Evolutionary conservation across 2,329 filamentous ascomycete species (phyloP).

Genomic region (Rutstroemia sp.): DNA sequence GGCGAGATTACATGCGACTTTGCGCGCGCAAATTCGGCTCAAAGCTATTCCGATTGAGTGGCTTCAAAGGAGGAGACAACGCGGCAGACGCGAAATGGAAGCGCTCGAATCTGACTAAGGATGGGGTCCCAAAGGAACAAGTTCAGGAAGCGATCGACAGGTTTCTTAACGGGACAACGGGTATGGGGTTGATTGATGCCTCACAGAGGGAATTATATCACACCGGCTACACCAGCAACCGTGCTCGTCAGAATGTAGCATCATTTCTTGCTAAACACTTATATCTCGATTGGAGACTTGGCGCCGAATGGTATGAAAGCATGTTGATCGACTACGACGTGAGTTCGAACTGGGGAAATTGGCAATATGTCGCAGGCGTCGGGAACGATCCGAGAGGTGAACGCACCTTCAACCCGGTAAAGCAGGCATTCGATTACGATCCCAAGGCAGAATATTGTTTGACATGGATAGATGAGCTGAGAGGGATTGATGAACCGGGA

Average conservation of each 20-base stretch:
- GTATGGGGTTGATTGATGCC: conserved; percentile 71
- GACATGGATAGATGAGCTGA: conserved; percentile 65
- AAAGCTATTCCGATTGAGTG: conserved; percentile 56
- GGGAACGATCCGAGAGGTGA: conserved; percentile 67
- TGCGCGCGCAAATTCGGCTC: conserved; percentile 63
- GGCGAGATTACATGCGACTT: conserved; percentile 76
- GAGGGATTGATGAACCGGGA: conserved; percentile 36
- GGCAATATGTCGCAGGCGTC: conserved; percentile 75
- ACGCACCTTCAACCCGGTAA: conserved; percentile 75
- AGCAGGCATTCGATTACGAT: conserved; percentile 75
- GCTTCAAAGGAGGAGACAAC: conserved; percentile 45
- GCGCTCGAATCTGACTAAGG: conserved; percentile 16
- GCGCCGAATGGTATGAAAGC: conserved; percentile 77
- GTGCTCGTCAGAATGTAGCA: conserved; percentile 69
- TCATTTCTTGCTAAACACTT: conserved; percentile 68
- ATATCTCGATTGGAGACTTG: conserved; percentile 70
- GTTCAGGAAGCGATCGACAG: conserved; percentile 45
- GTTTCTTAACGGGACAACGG: conserved; percentile 61
- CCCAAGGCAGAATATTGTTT: conserved; percentile 60
- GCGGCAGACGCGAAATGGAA: conserved; percentile 23
- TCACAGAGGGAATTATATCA: conserved; percentile 65
- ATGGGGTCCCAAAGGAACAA: conserved; percentile 31
- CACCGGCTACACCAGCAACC: conserved; percentile 73
- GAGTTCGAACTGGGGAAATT: conserved; percentile 72
- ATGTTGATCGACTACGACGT: conserved; percentile 70